These are phyloP conservation scores for Zarea fungicola DNA, from an alignment of 2,329 filamentous ascomycete species.

Conservation along the genomic window DNA sequence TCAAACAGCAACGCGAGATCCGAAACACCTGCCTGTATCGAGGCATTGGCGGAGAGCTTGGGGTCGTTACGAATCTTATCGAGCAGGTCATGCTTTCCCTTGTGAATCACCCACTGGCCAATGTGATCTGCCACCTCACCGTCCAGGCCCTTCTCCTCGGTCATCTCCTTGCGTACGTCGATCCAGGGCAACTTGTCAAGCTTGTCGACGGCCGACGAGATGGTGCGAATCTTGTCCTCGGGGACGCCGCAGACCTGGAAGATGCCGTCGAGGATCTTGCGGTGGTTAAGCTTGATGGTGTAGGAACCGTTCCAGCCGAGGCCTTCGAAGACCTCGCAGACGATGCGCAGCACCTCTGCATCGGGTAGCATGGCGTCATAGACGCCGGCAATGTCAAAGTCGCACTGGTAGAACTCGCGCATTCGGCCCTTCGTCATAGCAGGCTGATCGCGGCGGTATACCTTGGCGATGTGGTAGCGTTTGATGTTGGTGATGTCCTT, in stretches of 20 bases:
- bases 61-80: slow-evolving; percentile 63
- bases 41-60: slow-evolving; percentile 62
- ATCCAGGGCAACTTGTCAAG: slow-evolving; percentile 88
- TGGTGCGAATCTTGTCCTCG: slow-evolving; percentile 77
- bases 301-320: slow-evolving; percentile 69
- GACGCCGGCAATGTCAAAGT: slow-evolving; percentile 86
- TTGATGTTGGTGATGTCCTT: slow-evolving; percentile 77
- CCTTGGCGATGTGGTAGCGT: slow-evolving; percentile 92
- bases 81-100: slow-evolving; percentile 70
- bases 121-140: slow-evolving; percentile 78
- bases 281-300: slow-evolving; percentile 74
- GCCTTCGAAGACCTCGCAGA: slow-evolving; percentile 77
- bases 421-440: slow-evolving; percentile 85
- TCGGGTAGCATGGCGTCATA: slow-evolving; percentile 92
- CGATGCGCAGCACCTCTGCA: slow-evolving; percentile 80
- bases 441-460: slow-evolving; percentile 47
- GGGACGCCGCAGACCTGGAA: slow-evolving; percentile 84
- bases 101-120: slow-evolving; percentile 74
- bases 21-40: slow-evolving; percentile 71
- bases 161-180: slow-evolving; percentile 89
- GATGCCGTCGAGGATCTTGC: slow-evolving; percentile 80
- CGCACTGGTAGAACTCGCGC: slow-evolving; percentile 96
- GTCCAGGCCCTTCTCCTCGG: slow-evolving; percentile 80
- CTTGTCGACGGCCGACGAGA: slow-evolving; percentile 93
- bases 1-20: slow-evolving; percentile 77